Conservation (phyloP, 768 basidiomycete genomes). For the Lactarius akahatsu region DNA sequence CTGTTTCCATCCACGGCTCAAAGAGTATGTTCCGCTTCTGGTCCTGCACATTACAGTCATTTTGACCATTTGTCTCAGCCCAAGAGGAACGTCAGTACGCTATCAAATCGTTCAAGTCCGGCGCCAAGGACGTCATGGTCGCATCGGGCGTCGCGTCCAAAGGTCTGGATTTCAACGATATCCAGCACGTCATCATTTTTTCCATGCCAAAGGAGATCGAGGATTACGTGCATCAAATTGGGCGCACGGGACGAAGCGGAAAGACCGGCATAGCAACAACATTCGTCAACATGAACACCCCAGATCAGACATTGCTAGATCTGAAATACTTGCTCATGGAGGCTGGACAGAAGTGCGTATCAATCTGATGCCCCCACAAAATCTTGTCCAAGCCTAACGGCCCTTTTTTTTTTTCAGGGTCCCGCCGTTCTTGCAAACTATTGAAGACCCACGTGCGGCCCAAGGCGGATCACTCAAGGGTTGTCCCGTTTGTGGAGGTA, state of each 20-base stretch:
- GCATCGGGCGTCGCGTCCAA: constrained; percentile 98
- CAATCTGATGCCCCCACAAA: background rate
- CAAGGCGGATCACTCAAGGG: constrained; percentile 79
- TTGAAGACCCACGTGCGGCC: constrained; percentile 86
- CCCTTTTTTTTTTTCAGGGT: constrained; percentile 55
- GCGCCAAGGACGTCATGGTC: constrained; percentile 99
- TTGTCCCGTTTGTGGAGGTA: constrained; percentile 95
- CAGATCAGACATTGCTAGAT: constrained; percentile 94
- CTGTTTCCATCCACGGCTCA: constrained; percentile 97
- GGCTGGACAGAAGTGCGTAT: constrained; percentile 89
- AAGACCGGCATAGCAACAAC: constrained; percentile 99
- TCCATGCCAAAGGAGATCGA: constrained; percentile 99
- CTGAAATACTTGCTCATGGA: constrained; percentile 96
- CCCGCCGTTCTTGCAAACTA: constrained; percentile 84
- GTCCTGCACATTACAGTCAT: background rate
- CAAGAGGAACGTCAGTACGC: constrained; percentile 99
- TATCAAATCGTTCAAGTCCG: constrained; percentile 96
- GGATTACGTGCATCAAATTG: constrained; percentile 99
- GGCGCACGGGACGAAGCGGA: constrained; percentile 94
- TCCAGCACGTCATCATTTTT: constrained; percentile 98
- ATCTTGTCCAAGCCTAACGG: constrained; percentile 11
- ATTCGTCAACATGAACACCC: constrained; percentile 97
- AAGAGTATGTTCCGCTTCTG: constrained; percentile 62
- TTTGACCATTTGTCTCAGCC: constrained; percentile 45
- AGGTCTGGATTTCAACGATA: constrained; percentile 97